Evolutionary conservation across 768 basidiomycete species (phyloP), one percentile per base, ranked within the genome.

Genomic region (Pleurotus tuber-regium): DNA sequence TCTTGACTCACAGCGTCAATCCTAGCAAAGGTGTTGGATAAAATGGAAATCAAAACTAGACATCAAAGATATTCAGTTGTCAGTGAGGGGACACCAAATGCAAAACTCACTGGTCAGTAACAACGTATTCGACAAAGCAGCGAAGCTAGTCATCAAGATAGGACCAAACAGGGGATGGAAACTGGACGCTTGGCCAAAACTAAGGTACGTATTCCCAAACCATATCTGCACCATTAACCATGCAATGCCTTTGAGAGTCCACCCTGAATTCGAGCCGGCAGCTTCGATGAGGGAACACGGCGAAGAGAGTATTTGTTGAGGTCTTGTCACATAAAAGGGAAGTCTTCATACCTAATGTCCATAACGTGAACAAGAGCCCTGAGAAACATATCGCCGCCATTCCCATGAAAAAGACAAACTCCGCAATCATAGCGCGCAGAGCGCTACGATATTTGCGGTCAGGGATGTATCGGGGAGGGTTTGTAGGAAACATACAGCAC

Each of bases 161-260:
- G 89, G 88, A 1, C 89, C 89, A 50, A 90, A 85, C 1, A 92
- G 56, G 4, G 80, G 82, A 63, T 82, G 84, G 58, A 86, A 85
- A 54, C 76, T 81, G 38, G 76, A 66, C 0, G 82, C 80, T 58
- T 82, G 71, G 6, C 58, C 68, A 57, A 84, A 84, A 55, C 73
- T 75, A 14, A 90, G 68, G 59, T 76, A 86, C 2, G 82, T 85
- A 58, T 86, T 88, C 0, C 89, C 89, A 54, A 92, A 90, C 89
- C 90, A 92, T 25, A 92, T 89, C 53, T 91, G 86, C 2, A 88
- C 77, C 84, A 92, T 86, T 8, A 92, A 67, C 90, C 90, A 93
- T 0, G 86, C 79, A 43, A 91, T 91, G 10, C 74, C 66, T 55
- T 74, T 79, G 38, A 75, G 44, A 12, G 72, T 63, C 69, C 71